A percentile compares a stretch with the other conserved stretches of the same genome.
phyloP scores from a whole-genome alignment of 768 basidiomycete species.

The Trametes coccinea region DNA sequence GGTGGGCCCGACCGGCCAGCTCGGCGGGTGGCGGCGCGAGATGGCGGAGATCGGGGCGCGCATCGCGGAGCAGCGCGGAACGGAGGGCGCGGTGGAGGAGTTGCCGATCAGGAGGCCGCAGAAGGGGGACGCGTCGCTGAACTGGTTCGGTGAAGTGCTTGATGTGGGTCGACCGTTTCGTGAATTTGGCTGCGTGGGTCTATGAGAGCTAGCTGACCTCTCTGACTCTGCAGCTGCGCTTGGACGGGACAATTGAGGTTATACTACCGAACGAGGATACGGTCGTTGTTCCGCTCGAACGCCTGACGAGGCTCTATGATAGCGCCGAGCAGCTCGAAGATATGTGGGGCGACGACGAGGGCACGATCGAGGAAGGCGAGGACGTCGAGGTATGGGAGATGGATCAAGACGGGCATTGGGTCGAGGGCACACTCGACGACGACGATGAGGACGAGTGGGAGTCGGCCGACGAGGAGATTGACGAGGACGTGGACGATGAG shows the following conservation, averaged over 20 bases:
- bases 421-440: slow-evolving; percentile 26
- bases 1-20: slow-evolving; percentile 45
- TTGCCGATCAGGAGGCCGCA: slow-evolving; percentile 45
- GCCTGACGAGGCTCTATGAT: slow-evolving; percentile 77
- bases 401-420: slow-evolving; percentile 43
- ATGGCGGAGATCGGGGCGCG: slow-evolving; percentile 64
- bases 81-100: slow-evolving; percentile 38
- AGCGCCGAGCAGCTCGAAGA: slow-evolving; percentile 79
- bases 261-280: slow-evolving; percentile 60
- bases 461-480: slow-evolving; percentile 36
- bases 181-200: too few relatives aligned
- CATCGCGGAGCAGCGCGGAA: slow-evolving; percentile 52
- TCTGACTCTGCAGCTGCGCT: slow-evolving; percentile 50
- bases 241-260: slow-evolving; percentile 75
- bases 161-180: slow-evolving; percentile 46
- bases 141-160: slow-evolving; percentile 89
- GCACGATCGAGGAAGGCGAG: slow-evolving; percentile 42
- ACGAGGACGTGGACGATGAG: slow-evolving; percentile 27
- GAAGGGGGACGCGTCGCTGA: slow-evolving; percentile 43
- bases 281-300: slow-evolving; percentile 57
- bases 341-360: slow-evolving; percentile 51
- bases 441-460: slow-evolving; percentile 37
- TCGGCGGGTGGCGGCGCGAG: slow-evolving; percentile 70
- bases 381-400: slow-evolving; percentile 42
- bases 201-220: too few relatives aligned